These are phyloP conservation scores for Ananas comosus DNA, from an alignment of 176 grass and related monocot genomes.

Conservation along the genomic window DNA sequence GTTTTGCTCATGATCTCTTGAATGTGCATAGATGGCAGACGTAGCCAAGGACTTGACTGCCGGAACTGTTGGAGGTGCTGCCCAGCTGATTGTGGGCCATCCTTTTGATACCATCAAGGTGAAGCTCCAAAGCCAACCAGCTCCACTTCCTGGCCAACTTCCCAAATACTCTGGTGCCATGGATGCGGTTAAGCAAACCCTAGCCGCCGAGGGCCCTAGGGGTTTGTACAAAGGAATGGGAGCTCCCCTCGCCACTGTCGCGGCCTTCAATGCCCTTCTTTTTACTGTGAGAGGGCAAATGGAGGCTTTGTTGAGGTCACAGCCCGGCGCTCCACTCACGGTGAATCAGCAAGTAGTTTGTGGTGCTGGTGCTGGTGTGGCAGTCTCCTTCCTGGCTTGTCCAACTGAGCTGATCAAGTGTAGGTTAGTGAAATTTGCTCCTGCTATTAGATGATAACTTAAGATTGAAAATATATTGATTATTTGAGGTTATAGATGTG, in stretches of 20 bases:
- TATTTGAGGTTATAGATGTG: neutral
- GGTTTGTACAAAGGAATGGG: slow-evolving; percentile 96
- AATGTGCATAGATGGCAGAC: slow-evolving; percentile 60
- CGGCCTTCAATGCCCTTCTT: slow-evolving; percentile 76
- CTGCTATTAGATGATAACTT: neutral
- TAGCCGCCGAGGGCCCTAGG: slow-evolving; percentile 50
- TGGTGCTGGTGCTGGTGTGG: slow-evolving; percentile 65
- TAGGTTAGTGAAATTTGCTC: slow-evolving; percentile 32
- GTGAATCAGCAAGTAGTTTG: slow-evolving; percentile 55
- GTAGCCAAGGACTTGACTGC: slow-evolving; percentile 74
- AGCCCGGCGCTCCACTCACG: slow-evolving; percentile 38
- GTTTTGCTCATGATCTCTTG: neutral
- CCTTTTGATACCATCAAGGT: slow-evolving; percentile 93
- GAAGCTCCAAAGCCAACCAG: slow-evolving; percentile 83
- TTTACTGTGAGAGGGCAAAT: slow-evolving; percentile 83
- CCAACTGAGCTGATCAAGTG: slow-evolving; percentile 87
- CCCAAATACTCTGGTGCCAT: slow-evolving; percentile 58
- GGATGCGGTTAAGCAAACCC: slow-evolving; percentile 66
- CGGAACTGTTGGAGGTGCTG: slow-evolving; percentile 69
- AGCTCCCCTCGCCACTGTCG: slow-evolving; percentile 79
- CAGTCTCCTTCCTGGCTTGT: slow-evolving; percentile 71
- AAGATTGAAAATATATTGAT: neutral
- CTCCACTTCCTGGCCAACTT: slow-evolving; percentile 43
- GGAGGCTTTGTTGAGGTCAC: slow-evolving; percentile 51
- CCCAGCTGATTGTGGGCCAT: slow-evolving; percentile 68